These are phyloP conservation scores for Huntiella moniliformis DNA, from an alignment of 2,329 filamentous ascomycete genomes.

Conservation along the genomic window DNA sequence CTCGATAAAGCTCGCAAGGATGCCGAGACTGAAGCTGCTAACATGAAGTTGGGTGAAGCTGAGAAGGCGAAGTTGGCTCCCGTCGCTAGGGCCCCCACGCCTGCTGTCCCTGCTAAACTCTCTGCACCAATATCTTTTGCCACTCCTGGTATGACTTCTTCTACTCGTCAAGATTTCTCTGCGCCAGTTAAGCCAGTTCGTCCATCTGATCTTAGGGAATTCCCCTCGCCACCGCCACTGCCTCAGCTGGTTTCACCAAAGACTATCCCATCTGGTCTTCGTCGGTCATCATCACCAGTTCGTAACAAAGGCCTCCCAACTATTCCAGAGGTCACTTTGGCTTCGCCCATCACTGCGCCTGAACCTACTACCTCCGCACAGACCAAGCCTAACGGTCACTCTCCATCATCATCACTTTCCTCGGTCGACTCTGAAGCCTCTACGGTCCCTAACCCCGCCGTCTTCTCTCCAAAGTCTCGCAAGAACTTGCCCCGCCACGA, in stretches of 20 bases:
- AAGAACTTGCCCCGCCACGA: neutral
- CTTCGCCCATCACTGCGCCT: conserved; percentile 20
- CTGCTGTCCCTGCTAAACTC: neutral
- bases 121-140: neutral
- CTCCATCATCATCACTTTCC: conserved; percentile 4
- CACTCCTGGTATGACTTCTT: conserved; percentile 1
- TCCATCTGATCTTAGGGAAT: conserved; percentile 21
- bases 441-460: conserved; percentile 3
- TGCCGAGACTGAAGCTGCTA: neutral
- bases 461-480: neutral
- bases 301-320: conserved; percentile 19
- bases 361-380: conserved; percentile 18
- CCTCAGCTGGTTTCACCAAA: neutral
- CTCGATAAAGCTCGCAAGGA: conserved; percentile 6
- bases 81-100: neutral
- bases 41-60: conserved; percentile 17
- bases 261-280: neutral
- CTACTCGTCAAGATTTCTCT: conserved; percentile 16
- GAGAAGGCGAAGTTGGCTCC: neutral
- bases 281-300: conserved; percentile 1
- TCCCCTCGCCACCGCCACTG: conserved; percentile 21
- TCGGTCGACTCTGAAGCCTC: neutral
- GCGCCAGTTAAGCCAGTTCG: conserved; percentile 12
- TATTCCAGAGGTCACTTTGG: conserved; percentile 23
- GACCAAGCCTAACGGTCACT: conserved; percentile 9